A percentile compares a stretch with the other conserved stretches of the same genome.
Conservation (phyloP, 345 rosid genomes). For the Hevea brasiliensis region DNA sequence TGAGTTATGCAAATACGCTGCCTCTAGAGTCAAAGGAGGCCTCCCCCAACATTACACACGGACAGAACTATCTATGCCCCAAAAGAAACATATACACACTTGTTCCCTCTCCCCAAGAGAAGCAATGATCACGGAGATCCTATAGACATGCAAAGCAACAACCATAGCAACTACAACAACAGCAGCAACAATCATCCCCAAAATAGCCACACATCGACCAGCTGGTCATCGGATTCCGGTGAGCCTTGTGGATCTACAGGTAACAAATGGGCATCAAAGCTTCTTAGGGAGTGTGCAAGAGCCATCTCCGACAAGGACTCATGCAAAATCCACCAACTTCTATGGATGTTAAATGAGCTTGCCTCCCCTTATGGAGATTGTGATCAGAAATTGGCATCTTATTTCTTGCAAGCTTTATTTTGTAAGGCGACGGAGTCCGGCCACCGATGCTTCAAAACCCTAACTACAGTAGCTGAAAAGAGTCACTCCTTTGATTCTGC, state of each 20-base stretch:
- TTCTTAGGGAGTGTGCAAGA: conserved; percentile 65
- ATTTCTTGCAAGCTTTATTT: conserved; percentile 73
- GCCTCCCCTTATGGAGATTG: conserved; percentile 81
- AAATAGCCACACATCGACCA: conserved; percentile 49
- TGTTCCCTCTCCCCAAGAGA: conserved; percentile 18
- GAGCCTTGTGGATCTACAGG: conserved; percentile 22
- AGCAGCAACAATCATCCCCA: conserved; percentile 22
- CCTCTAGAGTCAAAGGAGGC: conserved; percentile 38
- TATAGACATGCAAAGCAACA: conserved; percentile 42
- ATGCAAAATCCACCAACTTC: conserved; percentile 59
- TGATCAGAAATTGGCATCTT: conserved; percentile 66
- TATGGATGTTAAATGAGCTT: conserved; percentile 75
- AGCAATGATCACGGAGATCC: conserved; percentile 28
- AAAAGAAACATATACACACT: conserved; percentile 17
- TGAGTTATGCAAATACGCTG: conserved; percentile 22
- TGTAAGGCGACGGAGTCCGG: conserved; percentile 71
- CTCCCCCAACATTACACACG: conserved; percentile 35
- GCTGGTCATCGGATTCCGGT: conserved; percentile 53
- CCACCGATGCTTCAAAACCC: conserved; percentile 61
- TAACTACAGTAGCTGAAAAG: conserved; percentile 56
- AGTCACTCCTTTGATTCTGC: conserved; percentile 61
- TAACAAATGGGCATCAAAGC: conserved; percentile 58
- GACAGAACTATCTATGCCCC: conserved; percentile 36
- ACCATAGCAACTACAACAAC: conserved; percentile 12
- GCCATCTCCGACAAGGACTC: conserved; percentile 75